Base-by-base conservation (phyloP, 495 filamentous ascomycete species). In the Penicilliopsis zonata region DNA sequence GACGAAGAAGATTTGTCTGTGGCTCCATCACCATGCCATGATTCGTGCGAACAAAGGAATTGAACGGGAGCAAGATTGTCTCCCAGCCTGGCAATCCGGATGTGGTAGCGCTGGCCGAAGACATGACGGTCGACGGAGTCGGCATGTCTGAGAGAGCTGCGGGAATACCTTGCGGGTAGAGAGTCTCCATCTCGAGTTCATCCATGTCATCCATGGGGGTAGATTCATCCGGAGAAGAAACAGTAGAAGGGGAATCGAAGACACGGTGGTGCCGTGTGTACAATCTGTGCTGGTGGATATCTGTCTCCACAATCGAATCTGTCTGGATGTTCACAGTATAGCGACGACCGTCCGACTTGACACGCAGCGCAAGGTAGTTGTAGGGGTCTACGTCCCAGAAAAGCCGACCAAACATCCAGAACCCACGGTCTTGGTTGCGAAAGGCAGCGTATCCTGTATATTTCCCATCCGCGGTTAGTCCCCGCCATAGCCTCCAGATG, bases 241-340 rank as follows among this genome's bases (percentile, higher is more conserved):
- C n/a, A n/a, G n/a, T n/a, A n/a, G n/a, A n/a, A 6, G 30, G 17
- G 1, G 20, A 10, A 10, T 41, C 20, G 28, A 40, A 42, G 9
- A 61, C 40, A 14, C 54, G 58, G 40, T 67, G 63, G 31, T 74
- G 74, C 50, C 75, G 78, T 12, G 80, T 72, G 55, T 92, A 93
- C 9, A 98, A 50, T 38, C 92, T 67, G 55, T 98, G 92, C 57
- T 98, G 90, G 55, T 95, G 92, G 36, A 98, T 66, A 57, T 98
- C 90, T 3, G 87, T 88, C 20, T 85, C 77, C 28, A 93, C 80
- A 33, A 96, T 73, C 1, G 80, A 80, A 38, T 98, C 90, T 7
- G 86, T 94, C 64, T 95, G 92, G 22, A 98, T 62, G 53, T 98
- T 98, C 30, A 98, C 77, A 31, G 90, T 85, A 58, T 96, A 98